Conservation (phyloP, 169 alveolate species). For the Eimeria sp. region DNA sequence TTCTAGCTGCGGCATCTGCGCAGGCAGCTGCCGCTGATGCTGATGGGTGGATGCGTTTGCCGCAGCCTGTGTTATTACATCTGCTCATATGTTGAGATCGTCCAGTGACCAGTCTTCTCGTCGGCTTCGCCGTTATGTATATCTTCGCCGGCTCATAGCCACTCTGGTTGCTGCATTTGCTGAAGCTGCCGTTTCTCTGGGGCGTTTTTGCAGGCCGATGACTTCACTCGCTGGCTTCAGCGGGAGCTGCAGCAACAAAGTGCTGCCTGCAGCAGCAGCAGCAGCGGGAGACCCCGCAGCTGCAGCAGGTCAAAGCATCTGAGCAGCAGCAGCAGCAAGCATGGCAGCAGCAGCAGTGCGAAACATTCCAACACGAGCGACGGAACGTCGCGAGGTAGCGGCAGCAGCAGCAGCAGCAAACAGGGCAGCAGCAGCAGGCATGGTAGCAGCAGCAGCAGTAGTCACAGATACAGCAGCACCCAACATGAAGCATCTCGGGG, state of each 20-base stretch:
- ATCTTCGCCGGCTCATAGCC: not conserved
- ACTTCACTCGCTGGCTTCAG: slow-evolving; percentile 78
- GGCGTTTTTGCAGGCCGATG: slow-evolving; percentile 68
- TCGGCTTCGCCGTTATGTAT: not conserved
- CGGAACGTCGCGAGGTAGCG: slow-evolving; percentile 23
- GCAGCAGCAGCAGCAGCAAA: slow-evolving; percentile 68
- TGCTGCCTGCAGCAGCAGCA: slow-evolving; percentile 78
- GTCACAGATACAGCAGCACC: slow-evolving; percentile 80
- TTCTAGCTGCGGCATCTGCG: not conserved
- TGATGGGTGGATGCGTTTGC: not conserved
- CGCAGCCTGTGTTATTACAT: not conserved
- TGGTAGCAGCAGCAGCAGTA: slow-evolving; percentile 75
- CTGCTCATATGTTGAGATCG: not conserved
- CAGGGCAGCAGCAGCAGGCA: slow-evolving; percentile 43
- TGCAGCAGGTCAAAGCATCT: slow-evolving; percentile 73
- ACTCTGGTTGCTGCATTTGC: not conserved
- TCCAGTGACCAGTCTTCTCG: not conserved
- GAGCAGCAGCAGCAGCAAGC: slow-evolving; percentile 81
- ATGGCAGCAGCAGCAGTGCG: slow-evolving; percentile 77
- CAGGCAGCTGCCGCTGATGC: not conserved
- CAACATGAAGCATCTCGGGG: slow-evolving; percentile 49
- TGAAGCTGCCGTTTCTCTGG: not conserved
- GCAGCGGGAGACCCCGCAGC: slow-evolving; percentile 75
- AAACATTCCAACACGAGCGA: slow-evolving; percentile 32
- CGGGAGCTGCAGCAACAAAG: slow-evolving; percentile 80